phyloP scores from a whole-genome alignment of 306 rosid genomes.

The Malus sieversii region DNA sequence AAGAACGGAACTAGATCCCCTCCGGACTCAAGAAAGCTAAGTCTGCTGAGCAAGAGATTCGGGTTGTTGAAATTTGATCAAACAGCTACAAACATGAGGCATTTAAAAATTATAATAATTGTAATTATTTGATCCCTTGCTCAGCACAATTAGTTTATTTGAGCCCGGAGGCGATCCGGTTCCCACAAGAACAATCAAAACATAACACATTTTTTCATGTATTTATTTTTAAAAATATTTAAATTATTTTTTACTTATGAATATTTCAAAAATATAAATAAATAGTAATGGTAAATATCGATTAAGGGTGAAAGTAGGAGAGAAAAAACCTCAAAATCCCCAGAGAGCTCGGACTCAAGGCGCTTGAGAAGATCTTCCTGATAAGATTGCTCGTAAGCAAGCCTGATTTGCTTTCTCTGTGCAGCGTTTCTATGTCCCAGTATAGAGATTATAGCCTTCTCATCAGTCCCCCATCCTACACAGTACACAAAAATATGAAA shows the following conservation, averaged over 20 bases:
- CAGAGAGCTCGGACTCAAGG: conserved; percentile 74
- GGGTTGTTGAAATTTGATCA: no score
- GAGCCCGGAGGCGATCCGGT: no score
- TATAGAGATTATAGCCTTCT: conserved; percentile 51
- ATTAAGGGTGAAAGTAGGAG: no score
- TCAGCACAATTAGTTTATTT: no score
- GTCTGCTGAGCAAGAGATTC: no score
- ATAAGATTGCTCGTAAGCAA: conserved; percentile 47
- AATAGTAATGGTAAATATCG: not conserved
- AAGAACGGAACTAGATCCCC: not conserved
- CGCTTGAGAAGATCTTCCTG: conserved; percentile 82
- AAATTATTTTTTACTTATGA: not conserved
- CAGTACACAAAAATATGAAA: not conserved
- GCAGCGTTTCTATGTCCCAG: conserved; percentile 53
- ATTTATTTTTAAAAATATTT: not conserved
- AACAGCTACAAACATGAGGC: no score
- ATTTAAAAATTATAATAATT: no score
- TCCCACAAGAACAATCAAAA: not conserved
- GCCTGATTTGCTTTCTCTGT: conserved; percentile 64
- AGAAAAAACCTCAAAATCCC: conserved; percentile 61
- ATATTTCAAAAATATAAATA: not conserved
- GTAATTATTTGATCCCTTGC: accelerated
- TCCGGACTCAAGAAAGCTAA: no score
- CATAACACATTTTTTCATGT: not conserved
- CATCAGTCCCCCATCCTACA: conserved; percentile 85